A percentile compares a stretch with the other conserved stretches of the same genome.
phyloP scores from a whole-genome alignment of 805 yeast species.

The Scheffersomyces amazonensis region DNA sequence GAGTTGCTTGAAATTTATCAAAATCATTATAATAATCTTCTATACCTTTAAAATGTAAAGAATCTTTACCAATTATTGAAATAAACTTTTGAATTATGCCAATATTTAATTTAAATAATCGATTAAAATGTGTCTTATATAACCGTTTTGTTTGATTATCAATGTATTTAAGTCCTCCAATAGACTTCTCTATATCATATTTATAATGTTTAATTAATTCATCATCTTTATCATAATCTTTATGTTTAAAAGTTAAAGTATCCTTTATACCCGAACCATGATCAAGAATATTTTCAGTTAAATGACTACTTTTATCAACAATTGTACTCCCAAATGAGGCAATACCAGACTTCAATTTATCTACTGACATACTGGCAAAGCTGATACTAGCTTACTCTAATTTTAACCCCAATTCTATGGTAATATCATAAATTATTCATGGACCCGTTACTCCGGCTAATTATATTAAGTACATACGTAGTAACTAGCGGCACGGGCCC shows the following conservation, averaged over 20 bases:
- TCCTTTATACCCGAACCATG: conserved; percentile 2
- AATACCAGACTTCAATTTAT: background rate
- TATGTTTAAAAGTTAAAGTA: conserved; percentile 7
- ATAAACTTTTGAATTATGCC: conserved; percentile 27
- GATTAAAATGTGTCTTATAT: conserved; percentile 24
- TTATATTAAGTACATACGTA: no score
- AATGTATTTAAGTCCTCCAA: conserved; percentile 44
- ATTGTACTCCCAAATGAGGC: background rate
- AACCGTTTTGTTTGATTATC: conserved; percentile 21
- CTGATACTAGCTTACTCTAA: no score
- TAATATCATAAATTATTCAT: no score
- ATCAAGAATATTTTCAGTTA: background rate
- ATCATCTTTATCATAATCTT: conserved; percentile 31
- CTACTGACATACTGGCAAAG: background rate
- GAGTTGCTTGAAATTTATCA: conserved; percentile 23
- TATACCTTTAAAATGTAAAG: conserved; percentile 34
- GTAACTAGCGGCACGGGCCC: no score
- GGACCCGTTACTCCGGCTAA: background rate
- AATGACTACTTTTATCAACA: background rate
- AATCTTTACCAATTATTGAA: conserved; percentile 27
- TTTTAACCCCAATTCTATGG: no score
- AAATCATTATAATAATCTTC: conserved; percentile 27
- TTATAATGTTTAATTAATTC: conserved; percentile 39
- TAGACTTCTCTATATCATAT: conserved; percentile 38
- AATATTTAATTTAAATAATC: conserved; percentile 29